Base-by-base conservation (phyloP, 345 rosid species). In the Citrus australasica region DNA sequence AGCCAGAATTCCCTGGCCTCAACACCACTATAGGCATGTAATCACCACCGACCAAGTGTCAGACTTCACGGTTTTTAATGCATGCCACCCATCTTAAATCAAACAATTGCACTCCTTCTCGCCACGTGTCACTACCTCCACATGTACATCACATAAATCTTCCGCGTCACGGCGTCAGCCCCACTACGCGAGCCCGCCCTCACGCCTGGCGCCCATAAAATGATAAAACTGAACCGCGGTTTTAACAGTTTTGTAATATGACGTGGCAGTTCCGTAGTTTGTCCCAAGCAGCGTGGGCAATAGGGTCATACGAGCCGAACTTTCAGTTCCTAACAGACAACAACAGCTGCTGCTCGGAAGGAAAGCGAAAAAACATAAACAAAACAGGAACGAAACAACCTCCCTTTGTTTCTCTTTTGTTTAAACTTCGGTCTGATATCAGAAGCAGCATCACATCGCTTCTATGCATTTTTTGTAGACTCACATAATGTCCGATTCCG, bases 251-350 rank as follows among this genome's bases (percentile, higher is more conserved):
- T 61, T 69, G 38, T 37, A 28, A 14, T 40, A 67, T 35, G 46
- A 38, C 3, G 81, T 79, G 92, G 87, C 32, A 7, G 63, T 22
- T 22, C 28, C 30, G 82, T 81, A 74, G 88, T 86, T 80, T 75
- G 28, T 9, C 14, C 1, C 56, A 79, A 42, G 3, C 9, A 0
- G 0, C 2, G 61, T 68, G 91, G 93, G 85, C 33, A 82, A 5
- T 69, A 7, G 4, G 8, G 90, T 80, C 82, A 79, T 79, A 28
- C 25, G 2, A 0, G 0, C 3, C 27, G 42, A 69, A 79, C 70
- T 86, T 88, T 89, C 92, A 72, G 94, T 91, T 91, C 90, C 79
- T 89, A 93, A 91, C 98, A 87, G 95, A 88, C 95, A 84, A 89
- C 89, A 46, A 0, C 51, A 11, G 51, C 51, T 46, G 51, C 58